Base-by-base conservation (phyloP, 2,329 filamentous ascomycete genomes). In the Monilinia fructicola region DNA sequence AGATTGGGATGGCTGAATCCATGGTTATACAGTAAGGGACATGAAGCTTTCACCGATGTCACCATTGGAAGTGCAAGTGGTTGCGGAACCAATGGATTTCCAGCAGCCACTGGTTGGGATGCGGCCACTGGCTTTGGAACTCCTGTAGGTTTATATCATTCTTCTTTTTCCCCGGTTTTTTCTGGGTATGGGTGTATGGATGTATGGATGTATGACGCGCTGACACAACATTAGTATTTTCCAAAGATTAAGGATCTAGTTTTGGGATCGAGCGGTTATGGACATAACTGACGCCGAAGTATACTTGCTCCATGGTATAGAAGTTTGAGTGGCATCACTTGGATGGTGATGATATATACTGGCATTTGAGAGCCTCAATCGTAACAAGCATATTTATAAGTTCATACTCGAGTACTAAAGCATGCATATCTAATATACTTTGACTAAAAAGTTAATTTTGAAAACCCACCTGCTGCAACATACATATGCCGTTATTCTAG, bases 1-100 rank as follows among this genome's bases (percentile, higher is more conserved):
- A 72, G 75, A 0, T 69, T 81, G 1, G 79, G 79, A 3, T 81
- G 79, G 71, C 66, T 81, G 59, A 81, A 81, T 68, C 79, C 79
- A 0, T 79, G 77, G 78, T 65, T 80, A 18, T 81, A 80, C 67
- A 70, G 69, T 3, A 68, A 68, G n/a, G 75, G 74, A 14, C 73
- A 71, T 61, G 75, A 76, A 56, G 78, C 74, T 1, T 74, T 81
- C 46, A 79, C 76, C 0, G 79, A 81, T 71, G 75, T 81, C 26
- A 76, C 73, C 0, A 61, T 63, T 5, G 79, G 79, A 16, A 76
- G 75, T 44, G 76, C 77, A 11, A 71, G 71, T 26, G 79, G 79
- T 2, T 81, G 79, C 65, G 71, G 74, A 23, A 72, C 68, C 1
- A 66, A 64, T 18, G 76, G 75, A 6, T 72, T 71, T 26, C 73